These are phyloP conservation scores for Strobilomyces echinocephalus DNA, from an alignment of 768 basidiomycete species.

Conservation along the genomic window DNA sequence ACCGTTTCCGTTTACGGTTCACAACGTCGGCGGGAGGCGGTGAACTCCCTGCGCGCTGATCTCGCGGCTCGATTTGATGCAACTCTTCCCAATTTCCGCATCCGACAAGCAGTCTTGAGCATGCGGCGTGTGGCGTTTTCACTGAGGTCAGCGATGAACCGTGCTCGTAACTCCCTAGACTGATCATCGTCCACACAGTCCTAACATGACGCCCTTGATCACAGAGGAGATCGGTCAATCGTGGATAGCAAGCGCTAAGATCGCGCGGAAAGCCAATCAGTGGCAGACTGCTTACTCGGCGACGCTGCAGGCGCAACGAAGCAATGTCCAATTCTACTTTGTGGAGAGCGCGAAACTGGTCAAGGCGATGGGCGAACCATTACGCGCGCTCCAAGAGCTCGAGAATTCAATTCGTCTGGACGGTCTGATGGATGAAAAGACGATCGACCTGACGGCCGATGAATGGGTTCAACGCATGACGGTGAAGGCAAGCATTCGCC, in stretches of 20 bases:
- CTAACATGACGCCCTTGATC: slow-evolving; percentile 34
- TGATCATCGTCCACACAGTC: slow-evolving; percentile 11
- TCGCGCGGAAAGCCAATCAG: slow-evolving; percentile 92
- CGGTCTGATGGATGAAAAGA: slow-evolving; percentile 42
- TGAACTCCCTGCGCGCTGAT: slow-evolving; percentile 33
- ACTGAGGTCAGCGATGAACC: slow-evolving; percentile 48
- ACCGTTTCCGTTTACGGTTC: slow-evolving; percentile 39
- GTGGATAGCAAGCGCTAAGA: slow-evolving; percentile 93
- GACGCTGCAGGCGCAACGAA: slow-evolving; percentile 81
- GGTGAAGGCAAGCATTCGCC: slow-evolving; percentile 56
- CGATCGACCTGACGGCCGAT: slow-evolving; percentile 52
- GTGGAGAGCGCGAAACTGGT: slow-evolving; percentile 87
- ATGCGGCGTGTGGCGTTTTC: slow-evolving; percentile 83
- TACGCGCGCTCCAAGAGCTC: slow-evolving; percentile 83
- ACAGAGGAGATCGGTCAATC: slow-evolving; percentile 67
- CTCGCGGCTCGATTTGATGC: slow-evolving; percentile 66
- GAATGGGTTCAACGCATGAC: slow-evolving; percentile 52
- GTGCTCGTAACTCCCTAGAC: neutral
- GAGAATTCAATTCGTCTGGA: slow-evolving; percentile 63
- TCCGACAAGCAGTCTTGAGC: slow-evolving; percentile 83
- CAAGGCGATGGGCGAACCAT: slow-evolving; percentile 70
- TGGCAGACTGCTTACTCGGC: slow-evolving; percentile 97
- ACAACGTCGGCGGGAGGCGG: slow-evolving; percentile 37
- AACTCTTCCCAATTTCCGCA: slow-evolving; percentile 83
- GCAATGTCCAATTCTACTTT: slow-evolving; percentile 69